Conservation (phyloP, 2,329 filamentous ascomycete genomes). For the Phialocephala subalpina region DNA sequence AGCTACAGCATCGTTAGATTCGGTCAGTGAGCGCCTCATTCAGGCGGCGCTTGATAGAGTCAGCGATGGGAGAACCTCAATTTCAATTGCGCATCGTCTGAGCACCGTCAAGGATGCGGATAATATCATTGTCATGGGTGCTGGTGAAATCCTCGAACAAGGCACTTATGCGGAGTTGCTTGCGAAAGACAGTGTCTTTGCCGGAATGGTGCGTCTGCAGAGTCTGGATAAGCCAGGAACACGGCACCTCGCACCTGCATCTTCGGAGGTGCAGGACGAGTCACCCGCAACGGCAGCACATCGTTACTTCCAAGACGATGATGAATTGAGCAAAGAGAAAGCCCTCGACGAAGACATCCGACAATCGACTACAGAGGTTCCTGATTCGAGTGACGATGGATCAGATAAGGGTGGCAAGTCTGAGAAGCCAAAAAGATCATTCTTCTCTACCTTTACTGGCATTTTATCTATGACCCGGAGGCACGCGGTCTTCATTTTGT, state of each 20-base stretch:
- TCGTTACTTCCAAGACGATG: conserved; percentile 8
- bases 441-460: not conserved
- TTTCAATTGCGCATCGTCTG: conserved; percentile 91
- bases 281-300: conserved; percentile 22
- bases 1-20: conserved; percentile 74
- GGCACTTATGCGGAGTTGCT: conserved; percentile 79
- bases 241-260: not conserved
- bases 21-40: conserved; percentile 89
- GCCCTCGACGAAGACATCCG: not conserved
- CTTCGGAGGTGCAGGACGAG: conserved; percentile 13
- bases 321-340: not conserved
- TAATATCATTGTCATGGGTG: conserved; percentile 81
- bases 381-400: not conserved
- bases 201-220: conserved; percentile 50
- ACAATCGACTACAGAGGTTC: not conserved
- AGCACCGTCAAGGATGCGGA: conserved; percentile 92
- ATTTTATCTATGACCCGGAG: not conserved
- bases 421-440: not conserved
- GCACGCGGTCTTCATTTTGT: not conserved
- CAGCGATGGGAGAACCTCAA: conserved; percentile 82
- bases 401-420: not conserved
- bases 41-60: conserved; percentile 84
- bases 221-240: conserved; percentile 30
- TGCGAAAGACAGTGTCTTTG: conserved; percentile 60
- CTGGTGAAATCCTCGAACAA: conserved; percentile 76